phyloP scores from a whole-genome alignment of 2,329 filamentous ascomycete genomes.

The Pseudogymnoascus sp. region DNA sequence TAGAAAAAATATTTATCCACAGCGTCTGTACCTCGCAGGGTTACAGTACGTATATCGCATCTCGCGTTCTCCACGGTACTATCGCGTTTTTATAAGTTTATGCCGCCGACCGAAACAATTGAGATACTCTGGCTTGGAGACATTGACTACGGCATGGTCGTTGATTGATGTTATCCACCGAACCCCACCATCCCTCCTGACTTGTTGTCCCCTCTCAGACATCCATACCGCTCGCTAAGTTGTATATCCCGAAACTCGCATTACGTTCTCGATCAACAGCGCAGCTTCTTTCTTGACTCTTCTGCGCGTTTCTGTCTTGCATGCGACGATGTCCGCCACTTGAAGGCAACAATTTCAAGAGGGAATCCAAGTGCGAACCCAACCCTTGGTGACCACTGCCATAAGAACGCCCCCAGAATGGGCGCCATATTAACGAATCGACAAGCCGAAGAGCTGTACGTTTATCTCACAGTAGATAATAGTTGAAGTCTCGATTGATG shows the following conservation, averaged over 20 bases:
- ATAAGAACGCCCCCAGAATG: not conserved
- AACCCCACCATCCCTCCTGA: constrained; percentile 1
- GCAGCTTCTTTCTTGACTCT: not conserved
- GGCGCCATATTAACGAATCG: constrained; percentile 2
- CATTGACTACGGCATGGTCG: not conserved
- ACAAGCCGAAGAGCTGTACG: constrained; percentile 5
- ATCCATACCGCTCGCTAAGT: constrained; percentile 7
- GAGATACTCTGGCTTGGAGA: not conserved
- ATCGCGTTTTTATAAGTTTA: not conserved
- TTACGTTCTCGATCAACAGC: not conserved
- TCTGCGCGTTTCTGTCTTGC: constrained; percentile 1
- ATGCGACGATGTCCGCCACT: not conserved
- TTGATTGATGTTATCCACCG: constrained; percentile 5
- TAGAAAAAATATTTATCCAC: constrained; percentile 6
- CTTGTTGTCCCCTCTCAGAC: not conserved
- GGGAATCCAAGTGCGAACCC: not conserved
- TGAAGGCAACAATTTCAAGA: not conserved
- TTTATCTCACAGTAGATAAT: not conserved
- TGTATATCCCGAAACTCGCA: constrained; percentile 2
- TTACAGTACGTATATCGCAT: constrained; percentile 7
- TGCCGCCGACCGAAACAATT: not conserved
- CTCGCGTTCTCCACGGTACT: not conserved
- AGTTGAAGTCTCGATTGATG: not conserved
- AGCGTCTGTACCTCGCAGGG: constrained; percentile 1
- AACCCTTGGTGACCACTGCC: not conserved